Conservation (phyloP, 2,329 filamentous ascomycete species). For the Beauveria australis region DNA sequence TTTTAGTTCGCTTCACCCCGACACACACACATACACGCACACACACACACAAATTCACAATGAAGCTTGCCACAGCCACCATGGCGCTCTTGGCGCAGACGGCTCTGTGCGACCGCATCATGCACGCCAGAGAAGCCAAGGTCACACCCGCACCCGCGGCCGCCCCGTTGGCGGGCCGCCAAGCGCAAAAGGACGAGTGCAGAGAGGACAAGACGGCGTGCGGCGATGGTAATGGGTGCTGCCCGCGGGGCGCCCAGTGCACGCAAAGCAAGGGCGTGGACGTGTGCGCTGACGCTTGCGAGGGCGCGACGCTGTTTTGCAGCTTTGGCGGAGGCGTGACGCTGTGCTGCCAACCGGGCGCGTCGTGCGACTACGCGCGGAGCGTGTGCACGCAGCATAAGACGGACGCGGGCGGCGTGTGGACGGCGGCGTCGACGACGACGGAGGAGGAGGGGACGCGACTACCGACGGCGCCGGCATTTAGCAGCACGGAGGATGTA, state of each 20-base stretch:
- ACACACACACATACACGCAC: neutral
- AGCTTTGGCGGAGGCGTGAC: neutral
- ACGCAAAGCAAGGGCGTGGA: constrained; percentile 4
- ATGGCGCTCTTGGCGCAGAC: neutral
- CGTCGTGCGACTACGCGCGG: constrained; percentile 5
- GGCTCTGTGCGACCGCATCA: neutral
- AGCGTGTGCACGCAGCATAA: constrained; percentile 5
- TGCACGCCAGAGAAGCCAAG: constrained; percentile 4
- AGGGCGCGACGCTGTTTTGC: neutral
- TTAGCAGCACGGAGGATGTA: neutral
- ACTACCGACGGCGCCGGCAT: constrained; percentile 1
- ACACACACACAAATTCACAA: neutral
- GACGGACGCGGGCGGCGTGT: neutral
- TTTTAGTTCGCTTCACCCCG: neutral
- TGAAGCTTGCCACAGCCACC: constrained; percentile 1
- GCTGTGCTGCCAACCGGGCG: constrained; percentile 6
- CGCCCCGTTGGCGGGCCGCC: neutral
- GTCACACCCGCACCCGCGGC: neutral
- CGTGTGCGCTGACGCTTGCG: constrained; percentile 3
- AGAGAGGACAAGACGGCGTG: constrained; percentile 4
- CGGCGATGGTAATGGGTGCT: constrained; percentile 9
- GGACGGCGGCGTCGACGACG: neutral
- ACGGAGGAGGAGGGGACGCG: neutral
- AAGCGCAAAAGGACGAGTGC: neutral
- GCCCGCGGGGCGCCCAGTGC: neutral